Evolutionary conservation across 176 grass and related monocot genomes (phyloP).

Genomic region (Neostapfia colusana): DNA sequence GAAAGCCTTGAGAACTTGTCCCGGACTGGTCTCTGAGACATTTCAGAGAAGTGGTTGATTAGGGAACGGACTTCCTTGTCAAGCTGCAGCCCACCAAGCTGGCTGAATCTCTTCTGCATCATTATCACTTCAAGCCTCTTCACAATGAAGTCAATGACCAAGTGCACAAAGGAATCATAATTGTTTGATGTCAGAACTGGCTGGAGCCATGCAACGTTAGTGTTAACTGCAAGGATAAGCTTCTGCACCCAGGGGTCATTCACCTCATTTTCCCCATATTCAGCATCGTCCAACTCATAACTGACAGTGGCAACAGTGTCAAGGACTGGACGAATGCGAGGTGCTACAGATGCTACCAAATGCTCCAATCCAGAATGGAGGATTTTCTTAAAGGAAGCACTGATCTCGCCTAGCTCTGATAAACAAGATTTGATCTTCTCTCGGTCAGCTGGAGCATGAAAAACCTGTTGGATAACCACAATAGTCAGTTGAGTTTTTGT

Average conservation of each 20-base stretch:
- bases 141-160: conserved; percentile 86
- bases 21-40: conserved; percentile 81
- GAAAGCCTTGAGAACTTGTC: conserved; percentile 93
- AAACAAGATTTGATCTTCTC: conserved; percentile 96
- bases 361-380: conserved; percentile 82
- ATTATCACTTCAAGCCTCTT: conserved; percentile 97
- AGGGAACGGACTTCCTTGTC: conserved; percentile 84
- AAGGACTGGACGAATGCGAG: conserved; percentile 72
- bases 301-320: conserved; percentile 82
- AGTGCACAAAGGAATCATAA: conserved; percentile 82
- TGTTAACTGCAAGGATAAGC: conserved; percentile 76
- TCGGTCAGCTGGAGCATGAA: conserved; percentile 70
- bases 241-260: conserved; percentile 94
- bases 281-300: conserved; percentile 78
- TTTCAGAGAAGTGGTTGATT: conserved; percentile 94
- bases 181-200: conserved; percentile 82
- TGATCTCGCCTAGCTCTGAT: conserved; percentile 81
- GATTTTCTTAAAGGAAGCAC: conserved; percentile 71
- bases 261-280: conserved; percentile 89
- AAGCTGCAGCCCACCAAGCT: conserved; percentile 86
- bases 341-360: conserved; percentile 64
- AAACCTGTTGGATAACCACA: conserved; percentile 55
- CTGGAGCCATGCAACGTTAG: conserved; percentile 78
- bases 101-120: conserved; percentile 97
- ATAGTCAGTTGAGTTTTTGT: conserved; percentile 18